Base-by-base conservation (phyloP, 1,139 yeast genomes). In the Magnusiomyces suaveolens region DNA sequence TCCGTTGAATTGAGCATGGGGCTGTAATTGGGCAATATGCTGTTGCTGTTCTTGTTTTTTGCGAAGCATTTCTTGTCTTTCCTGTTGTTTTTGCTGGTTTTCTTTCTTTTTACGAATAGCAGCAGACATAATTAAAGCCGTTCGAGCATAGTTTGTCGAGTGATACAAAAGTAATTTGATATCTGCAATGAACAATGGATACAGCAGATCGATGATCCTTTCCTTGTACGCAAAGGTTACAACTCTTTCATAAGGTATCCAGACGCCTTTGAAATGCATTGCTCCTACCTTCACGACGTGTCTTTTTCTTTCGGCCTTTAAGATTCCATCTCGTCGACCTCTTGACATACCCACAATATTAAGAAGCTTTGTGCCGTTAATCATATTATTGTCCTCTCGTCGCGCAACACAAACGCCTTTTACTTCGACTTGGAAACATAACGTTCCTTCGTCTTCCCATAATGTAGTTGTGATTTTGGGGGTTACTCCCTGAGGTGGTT, bases 211-310 rank as follows among this genome's bases (percentile, higher is more conserved):
- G 46, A 85, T 88, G 58, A 90, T 88, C 50, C 87, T 84, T 70
- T 90, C 97, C 62, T 86, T 76, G 71, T 87, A 89, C 36, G 97
- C 96, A 82, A 90, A 85, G 26, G 87, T 86, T 52, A 87, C 74
- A 0, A 97, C 97, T 54, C 97, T 76, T 62, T 90, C 97, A 69
- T 89, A 89, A 0, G 97, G 97, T 60, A 90, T 89, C 97, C 97
- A 90, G 1, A 97, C 97, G 53, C 98, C 98, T 72, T 90, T 90
- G 64, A 90, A 76, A 69, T 90, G 96, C 97, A 90, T 90, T 21
- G 96, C 86, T 12, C 98, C 98, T 61, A 90, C 87, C 71, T 90
- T 90, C 56, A 90, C 96, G 51, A 92, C 97, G 68, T 88, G 94
- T 51, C 97, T 76, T 43, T 82, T 81, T 67, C 88, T 87, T 69